Base-by-base conservation (phyloP, 345 rosid genomes). In the Passiflora organensis region DNA sequence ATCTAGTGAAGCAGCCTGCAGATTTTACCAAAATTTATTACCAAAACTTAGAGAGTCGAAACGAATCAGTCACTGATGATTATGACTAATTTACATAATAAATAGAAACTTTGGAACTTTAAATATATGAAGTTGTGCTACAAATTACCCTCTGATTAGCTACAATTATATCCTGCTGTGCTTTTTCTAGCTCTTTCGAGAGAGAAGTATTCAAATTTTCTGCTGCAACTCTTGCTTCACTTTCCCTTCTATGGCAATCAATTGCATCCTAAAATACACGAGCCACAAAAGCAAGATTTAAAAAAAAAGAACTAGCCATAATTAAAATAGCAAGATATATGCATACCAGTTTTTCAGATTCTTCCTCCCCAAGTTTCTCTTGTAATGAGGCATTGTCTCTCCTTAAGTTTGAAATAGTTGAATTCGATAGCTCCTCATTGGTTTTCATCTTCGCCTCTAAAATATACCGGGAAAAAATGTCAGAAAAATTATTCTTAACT, bases 331-430 rank as follows among this genome's bases (percentile, higher is more conserved):
- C 10, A 39, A 50, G 22, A 22, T 32, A 56, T 6, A 43, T 15
- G 54, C 77, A 71, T 76, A 93, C 99, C 77, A 70, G 32, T 57
- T 93, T 93, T 53, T 72, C 85, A 17, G 78, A 63, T 71, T 78
- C 83, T 70, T 84, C 95, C 63, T 72, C 83, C 12, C 74, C 66
- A 6, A 84, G 65, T 64, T 58, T 82, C 58, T 82, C 80, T 19
- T 72, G 78, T 41, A 93, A 67, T 46, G 73, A 66, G 23, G 58
- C 70, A 67, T 69, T 81, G 13, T 72, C 74, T 42, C 71, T 68
- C 58, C 73, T 80, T 71, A 86, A 51, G 38, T 85, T 72, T 13
- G 64, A 51, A 55, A 89, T 62, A 60, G 58, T 48, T 34, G 65
- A 67, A 45, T 51, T 82, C 13, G 61, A 48, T 44, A 64, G 76